Conservation (phyloP, 495 filamentous ascomycete species). For the Penicillium lagena region DNA sequence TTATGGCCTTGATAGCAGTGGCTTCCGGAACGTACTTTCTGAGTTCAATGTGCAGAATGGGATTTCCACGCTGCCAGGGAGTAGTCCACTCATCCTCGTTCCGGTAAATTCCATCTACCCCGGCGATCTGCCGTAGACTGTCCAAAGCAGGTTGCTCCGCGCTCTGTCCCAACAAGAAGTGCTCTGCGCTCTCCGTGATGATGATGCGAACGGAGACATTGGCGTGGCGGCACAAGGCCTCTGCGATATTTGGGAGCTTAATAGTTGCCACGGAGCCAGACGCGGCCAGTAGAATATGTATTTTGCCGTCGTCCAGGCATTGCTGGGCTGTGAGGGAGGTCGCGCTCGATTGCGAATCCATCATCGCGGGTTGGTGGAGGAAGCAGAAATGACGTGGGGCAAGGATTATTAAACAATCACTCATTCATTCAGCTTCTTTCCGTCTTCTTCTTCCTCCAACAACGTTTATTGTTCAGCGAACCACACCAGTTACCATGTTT, state of each 20-base stretch:
- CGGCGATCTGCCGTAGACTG: constrained; percentile 33
- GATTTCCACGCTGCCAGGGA: constrained; percentile 50
- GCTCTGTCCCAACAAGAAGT: constrained; percentile 61
- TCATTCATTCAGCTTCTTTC: background rate
- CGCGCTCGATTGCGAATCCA: no score
- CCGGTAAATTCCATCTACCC: constrained; percentile 58
- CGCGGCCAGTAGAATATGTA: constrained; percentile 3
- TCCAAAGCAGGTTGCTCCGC: constrained; percentile 55
- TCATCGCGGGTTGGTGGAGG: no score
- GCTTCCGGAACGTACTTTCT: constrained; percentile 12
- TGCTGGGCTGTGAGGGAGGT: no score
- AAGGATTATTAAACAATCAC: no score
- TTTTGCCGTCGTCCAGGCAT: constrained; percentile 9
- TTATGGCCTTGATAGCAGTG: no score
- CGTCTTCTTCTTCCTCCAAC: background rate
- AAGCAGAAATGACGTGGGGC: no score
- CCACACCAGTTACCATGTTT: constrained; percentile 23
- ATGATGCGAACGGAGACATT: constrained; percentile 63
- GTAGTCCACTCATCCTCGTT: constrained; percentile 69
- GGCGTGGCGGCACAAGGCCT: constrained; percentile 41
- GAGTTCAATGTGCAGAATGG: constrained; percentile 69
- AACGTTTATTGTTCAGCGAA: no score
- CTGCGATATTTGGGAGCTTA: constrained; percentile 64
- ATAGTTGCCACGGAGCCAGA: constrained; percentile 67
- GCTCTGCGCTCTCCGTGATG: constrained; percentile 55